phyloP scores from a whole-genome alignment of 176 grass and related monocot genomes.

The Lolium perenne region DNA sequence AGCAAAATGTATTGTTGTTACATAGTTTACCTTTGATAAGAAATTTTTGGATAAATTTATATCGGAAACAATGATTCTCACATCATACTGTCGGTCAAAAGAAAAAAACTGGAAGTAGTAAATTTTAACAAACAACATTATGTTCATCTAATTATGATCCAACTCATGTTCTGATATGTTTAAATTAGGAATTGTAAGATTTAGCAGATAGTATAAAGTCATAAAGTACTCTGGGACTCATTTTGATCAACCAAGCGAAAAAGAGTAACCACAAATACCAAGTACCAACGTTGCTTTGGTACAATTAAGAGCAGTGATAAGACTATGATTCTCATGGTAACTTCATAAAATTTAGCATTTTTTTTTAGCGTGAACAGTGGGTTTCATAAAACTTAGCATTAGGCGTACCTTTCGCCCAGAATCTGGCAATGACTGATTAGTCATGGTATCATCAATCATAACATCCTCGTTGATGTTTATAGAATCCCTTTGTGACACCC shows the following conservation, averaged over 20 bases:
- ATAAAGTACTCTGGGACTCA: not conserved
- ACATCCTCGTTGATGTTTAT: constrained; percentile 98
- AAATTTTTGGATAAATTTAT: not conserved
- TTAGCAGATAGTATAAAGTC: not conserved
- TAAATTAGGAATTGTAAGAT: constrained; percentile 23
- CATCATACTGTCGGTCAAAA: constrained; percentile 6
- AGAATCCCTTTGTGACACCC: constrained; percentile 67
- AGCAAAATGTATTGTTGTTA: constrained; percentile 24
- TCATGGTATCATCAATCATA: constrained; percentile 69
- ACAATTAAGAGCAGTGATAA: not conserved
- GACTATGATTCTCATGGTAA: constrained; percentile 29
- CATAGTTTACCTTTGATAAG: constrained; percentile 15
- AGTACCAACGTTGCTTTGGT: constrained; percentile 3
- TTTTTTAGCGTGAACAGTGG: too few relatives aligned
- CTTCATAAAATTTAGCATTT: not conserved
- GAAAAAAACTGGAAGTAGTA: not conserved
- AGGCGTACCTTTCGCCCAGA: constrained; percentile 75
- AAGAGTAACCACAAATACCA: constrained; percentile 18
- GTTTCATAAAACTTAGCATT: not conserved
- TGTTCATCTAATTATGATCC: not conserved
- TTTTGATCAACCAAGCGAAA: constrained; percentile 34
- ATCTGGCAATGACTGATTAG: constrained; percentile 74
- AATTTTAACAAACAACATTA: constrained; percentile 15
- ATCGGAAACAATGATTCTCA: constrained; percentile 1
- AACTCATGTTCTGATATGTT: constrained; percentile 31